These are phyloP conservation scores for Xylariaceae sp. DNA, from an alignment of 2,329 filamentous ascomycete species.

Conservation along the genomic window DNA sequence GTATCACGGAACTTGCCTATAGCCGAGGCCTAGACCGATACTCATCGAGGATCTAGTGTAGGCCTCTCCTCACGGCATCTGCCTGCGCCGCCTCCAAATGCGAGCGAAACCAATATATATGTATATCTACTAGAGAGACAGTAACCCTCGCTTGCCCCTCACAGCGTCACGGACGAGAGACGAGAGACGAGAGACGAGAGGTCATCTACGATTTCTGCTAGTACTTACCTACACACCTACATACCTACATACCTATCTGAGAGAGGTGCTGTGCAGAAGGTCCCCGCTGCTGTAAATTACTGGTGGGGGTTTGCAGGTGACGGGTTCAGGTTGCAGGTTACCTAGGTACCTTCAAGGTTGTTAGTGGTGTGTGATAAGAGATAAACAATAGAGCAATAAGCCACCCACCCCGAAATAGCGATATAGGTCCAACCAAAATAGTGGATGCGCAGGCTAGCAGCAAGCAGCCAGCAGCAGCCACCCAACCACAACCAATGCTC, in stretches of 20 bases:
- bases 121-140: not conserved
- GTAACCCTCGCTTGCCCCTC: not conserved
- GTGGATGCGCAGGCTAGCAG: slow-evolving; percentile 17
- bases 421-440: slow-evolving; percentile 15
- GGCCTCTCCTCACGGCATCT: slow-evolving; percentile 5
- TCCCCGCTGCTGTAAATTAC: slow-evolving; percentile 8
- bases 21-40: slow-evolving; percentile 18
- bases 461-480: slow-evolving; percentile 9
- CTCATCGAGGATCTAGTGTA: slow-evolving; percentile 13
- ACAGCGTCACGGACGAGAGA: too few species aligned
- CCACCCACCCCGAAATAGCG: slow-evolving; percentile 18
- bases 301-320: slow-evolving; percentile 7
- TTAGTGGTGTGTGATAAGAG: too few species aligned
- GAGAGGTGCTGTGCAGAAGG: slow-evolving; percentile 5
- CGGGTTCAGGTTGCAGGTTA: too few species aligned
- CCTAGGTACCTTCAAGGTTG: too few species aligned
- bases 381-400: slow-evolving; percentile 19
- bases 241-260: not conserved
- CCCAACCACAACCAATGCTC: slow-evolving; percentile 32
- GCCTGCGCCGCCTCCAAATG: not conserved
- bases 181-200: too few species aligned
- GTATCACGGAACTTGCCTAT: not conserved
- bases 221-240: slow-evolving; percentile 6
- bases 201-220: too few species aligned
- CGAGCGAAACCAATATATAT: slow-evolving; percentile 4